Conservation (phyloP, 768 basidiomycete genomes). For the Mycena chlorophos region DNA sequence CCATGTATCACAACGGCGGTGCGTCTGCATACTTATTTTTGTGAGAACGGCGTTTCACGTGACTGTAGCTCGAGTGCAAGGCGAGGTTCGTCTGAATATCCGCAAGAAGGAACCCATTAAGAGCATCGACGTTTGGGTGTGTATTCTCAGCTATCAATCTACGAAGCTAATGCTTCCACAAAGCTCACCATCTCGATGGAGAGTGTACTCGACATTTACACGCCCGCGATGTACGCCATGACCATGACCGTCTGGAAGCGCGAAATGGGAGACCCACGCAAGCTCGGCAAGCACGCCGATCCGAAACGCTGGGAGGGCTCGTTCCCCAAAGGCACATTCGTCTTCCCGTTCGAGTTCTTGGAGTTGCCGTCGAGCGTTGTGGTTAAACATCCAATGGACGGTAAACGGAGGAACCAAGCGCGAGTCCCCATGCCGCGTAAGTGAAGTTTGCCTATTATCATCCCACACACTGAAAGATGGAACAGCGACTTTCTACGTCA, state of each 20-base stretch:
- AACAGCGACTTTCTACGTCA: constrained; percentile 5
- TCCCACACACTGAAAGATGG: background rate
- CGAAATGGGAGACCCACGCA: constrained; percentile 1
- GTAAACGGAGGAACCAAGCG: constrained; percentile 1
- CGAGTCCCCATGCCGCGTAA: constrained; percentile 3
- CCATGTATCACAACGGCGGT: constrained; percentile 8
- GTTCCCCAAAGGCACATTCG: constrained; percentile 11
- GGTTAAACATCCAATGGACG: constrained; percentile 5
- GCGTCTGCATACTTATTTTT: background rate
- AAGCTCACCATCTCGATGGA: constrained; percentile 6
- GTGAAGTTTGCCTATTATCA: background rate
- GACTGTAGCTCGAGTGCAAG: constrained; percentile 4
- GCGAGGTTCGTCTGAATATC: constrained; percentile 6
- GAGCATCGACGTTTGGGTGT: constrained; percentile 10
- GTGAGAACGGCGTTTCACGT: background rate
- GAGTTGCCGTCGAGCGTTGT: background rate
- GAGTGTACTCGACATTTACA: constrained; percentile 10
- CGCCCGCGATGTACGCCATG: constrained; percentile 3
- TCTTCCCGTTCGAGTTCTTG: constrained; percentile 12
- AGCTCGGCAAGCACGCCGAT: background rate
- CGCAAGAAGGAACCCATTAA: background rate
- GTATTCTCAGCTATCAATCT: too few species aligned
- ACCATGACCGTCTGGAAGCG: constrained; percentile 6
- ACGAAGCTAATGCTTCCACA: too few species aligned
- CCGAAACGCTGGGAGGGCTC: background rate